These are phyloP conservation scores for Labyrinthula sp. DNA, from an alignment of 352 stramenopile genomes.

Conservation along the genomic window DNA sequence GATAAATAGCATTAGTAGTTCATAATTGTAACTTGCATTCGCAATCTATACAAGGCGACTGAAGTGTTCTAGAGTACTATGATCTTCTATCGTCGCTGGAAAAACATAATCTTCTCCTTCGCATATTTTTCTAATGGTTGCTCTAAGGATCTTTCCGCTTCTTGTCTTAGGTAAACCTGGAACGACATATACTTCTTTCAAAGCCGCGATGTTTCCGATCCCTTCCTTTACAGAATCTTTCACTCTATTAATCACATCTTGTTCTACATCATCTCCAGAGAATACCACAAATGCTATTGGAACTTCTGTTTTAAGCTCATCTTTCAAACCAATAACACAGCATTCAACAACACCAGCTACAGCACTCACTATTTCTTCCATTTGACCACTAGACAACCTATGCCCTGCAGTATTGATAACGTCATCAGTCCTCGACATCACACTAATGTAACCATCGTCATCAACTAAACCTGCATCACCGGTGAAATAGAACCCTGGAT, in stretches of 20 bases:
- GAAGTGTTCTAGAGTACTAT: no score
- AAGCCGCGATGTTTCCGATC: constrained; percentile 37
- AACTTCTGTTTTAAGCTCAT: constrained; percentile 40
- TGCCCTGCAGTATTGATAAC: constrained; percentile 67
- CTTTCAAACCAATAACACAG: constrained; percentile 43
- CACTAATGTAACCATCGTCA: constrained; percentile 63
- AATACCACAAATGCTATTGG: constrained; percentile 40
- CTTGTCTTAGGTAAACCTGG: constrained; percentile 40
- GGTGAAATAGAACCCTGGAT: constrained; percentile 62
- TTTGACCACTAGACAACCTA: constrained; percentile 53
- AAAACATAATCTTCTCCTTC: constrained; percentile 36
- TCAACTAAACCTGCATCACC: constrained; percentile 60
- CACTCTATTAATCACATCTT: constrained; percentile 35
- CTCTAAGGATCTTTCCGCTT: constrained; percentile 40
- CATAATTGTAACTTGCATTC: no score
- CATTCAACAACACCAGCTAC: constrained; percentile 59
- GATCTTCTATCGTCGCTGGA: constrained; percentile 37
- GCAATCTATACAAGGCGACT: no score
- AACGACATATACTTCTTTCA: constrained; percentile 36
- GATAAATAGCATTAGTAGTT: no score
- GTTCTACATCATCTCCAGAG: constrained; percentile 24
- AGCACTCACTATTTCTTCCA: constrained; percentile 60
- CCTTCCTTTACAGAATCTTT: constrained; percentile 35
- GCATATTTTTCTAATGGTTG: constrained; percentile 40
- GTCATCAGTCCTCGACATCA: constrained; percentile 67